Percentiles rank a stretch among this genome's conserved stretches.
Evolutionary conservation across 2,329 filamentous ascomycete species (phyloP).

Genomic region (Fusarium nygamai): DNA sequence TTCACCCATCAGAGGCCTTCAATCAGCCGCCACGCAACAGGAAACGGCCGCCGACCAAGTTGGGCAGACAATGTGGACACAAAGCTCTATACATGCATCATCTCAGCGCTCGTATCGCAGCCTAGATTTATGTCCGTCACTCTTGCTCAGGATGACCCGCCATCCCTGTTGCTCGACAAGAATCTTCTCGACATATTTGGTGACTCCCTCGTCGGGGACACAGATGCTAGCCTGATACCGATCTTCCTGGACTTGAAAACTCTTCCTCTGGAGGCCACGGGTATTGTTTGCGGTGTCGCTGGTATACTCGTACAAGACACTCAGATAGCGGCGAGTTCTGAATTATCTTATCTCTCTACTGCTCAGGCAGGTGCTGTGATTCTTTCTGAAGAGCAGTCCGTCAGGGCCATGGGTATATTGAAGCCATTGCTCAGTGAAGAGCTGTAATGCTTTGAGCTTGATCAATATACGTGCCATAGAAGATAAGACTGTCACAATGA

Average conservation of each 20-base stretch:
- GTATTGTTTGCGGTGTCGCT: conserved; percentile 94
- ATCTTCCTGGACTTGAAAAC: conserved; percentile 87
- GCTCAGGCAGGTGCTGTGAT: conserved; percentile 91
- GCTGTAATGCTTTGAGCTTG: conserved; percentile 8
- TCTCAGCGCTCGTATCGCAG: conserved; percentile 68
- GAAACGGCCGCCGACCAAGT: conserved; percentile 49
- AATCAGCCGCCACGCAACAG: conserved; percentile 51
- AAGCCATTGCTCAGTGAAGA: conserved; percentile 58
- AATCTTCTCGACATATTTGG: conserved; percentile 72
- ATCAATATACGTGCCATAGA: neutral
- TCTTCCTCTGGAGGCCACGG: conserved; percentile 87
- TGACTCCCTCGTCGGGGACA: conserved; percentile 79
- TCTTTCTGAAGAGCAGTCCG: conserved; percentile 77
- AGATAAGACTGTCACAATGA: neutral
- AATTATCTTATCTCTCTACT: conserved; percentile 92
- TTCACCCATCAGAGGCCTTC: conserved; percentile 51
- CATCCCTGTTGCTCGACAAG: conserved; percentile 78
- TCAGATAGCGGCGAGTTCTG: conserved; percentile 65
- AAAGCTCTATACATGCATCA: conserved; percentile 69
- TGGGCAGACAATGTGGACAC: conserved; percentile 72
- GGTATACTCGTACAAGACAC: conserved; percentile 82
- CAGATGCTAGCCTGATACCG: conserved; percentile 77
- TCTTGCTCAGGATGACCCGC: conserved; percentile 76
- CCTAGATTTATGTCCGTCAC: conserved; percentile 80
- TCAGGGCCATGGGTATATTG: conserved; percentile 78